phyloP scores from a whole-genome alignment of 805 yeast genomes.

The Wickerhamiella nectarea region DNA sequence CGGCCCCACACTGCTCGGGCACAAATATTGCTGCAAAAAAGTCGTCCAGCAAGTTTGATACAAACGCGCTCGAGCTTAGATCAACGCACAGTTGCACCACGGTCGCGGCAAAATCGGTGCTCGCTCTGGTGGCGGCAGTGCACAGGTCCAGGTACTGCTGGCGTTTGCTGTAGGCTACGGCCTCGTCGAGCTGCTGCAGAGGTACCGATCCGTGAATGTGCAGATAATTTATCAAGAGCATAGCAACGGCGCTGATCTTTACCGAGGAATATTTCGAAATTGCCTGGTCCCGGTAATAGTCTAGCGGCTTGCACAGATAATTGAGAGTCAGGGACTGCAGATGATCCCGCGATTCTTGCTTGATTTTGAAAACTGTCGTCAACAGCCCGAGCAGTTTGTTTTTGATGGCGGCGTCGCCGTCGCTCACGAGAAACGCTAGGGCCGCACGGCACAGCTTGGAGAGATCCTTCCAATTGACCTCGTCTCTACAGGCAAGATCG shows the following conservation, averaged over 20 bases:
- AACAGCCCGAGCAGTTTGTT: background rate
- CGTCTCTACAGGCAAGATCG: background rate
- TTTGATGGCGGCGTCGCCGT: background rate
- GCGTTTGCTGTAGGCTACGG: constrained; percentile 5
- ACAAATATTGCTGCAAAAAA: constrained; percentile 1
- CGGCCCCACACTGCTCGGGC: constrained; percentile 11
- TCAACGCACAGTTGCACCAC: background rate
- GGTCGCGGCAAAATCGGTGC: background rate
- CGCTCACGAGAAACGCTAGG: background rate
- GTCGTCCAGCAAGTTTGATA: constrained; percentile 6
- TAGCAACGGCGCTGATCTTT: background rate
- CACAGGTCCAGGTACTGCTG: background rate
- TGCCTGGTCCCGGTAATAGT: constrained; percentile 4
- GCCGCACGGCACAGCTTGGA: background rate
- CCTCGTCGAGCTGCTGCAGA: constrained; percentile 5
- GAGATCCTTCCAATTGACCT: background rate
- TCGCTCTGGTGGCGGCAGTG: background rate
- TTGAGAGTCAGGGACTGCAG: constrained; percentile 2
- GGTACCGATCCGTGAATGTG: constrained; percentile 5
- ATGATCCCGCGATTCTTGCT: background rate
- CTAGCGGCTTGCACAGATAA: constrained; percentile 2
- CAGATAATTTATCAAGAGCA: background rate
- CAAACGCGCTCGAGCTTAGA: background rate
- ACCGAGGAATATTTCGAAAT: constrained; percentile 5
- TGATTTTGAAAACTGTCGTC: background rate